Evolutionary conservation across 2,329 filamentous ascomycete species (phyloP).

Genomic region (Fusarium scirpi): DNA sequence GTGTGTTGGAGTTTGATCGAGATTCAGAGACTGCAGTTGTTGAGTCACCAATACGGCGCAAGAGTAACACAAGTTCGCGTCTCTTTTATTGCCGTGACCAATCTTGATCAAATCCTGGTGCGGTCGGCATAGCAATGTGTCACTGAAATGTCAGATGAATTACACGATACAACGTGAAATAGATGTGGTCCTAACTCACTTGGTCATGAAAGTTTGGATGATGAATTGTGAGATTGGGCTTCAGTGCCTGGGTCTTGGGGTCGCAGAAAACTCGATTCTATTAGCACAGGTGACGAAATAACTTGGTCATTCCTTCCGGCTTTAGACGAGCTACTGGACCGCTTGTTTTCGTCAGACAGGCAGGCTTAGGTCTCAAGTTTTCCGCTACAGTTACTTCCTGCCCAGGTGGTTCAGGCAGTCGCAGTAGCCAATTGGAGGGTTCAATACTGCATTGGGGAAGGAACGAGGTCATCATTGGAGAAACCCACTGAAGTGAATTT

Average conservation of each 20-base stretch:
- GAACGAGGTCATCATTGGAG: constrained; percentile 43
- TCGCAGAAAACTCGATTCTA: not conserved
- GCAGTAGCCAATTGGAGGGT: constrained; percentile 44
- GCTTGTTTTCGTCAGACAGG: not conserved
- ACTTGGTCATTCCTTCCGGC: not conserved
- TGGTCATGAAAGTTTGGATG: constrained; percentile 9
- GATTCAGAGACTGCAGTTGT: constrained; percentile 26
- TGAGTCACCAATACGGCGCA: constrained; percentile 38
- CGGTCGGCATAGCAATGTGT: not conserved
- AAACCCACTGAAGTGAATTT: not conserved
- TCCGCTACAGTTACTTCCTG: not conserved
- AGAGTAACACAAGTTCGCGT: constrained; percentile 27
- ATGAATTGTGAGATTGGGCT: constrained; percentile 35
- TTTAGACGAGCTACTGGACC: not conserved
- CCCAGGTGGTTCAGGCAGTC: constrained; percentile 3
- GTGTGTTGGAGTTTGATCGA: not conserved
- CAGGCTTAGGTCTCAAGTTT: not conserved
- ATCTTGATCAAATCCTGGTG: constrained; percentile 8
- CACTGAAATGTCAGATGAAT: not conserved
- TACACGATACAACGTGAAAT: not conserved
- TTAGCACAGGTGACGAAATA: not conserved
- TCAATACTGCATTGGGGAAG: constrained; percentile 35
- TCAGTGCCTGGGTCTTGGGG: constrained; percentile 9
- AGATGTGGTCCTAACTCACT: not conserved
- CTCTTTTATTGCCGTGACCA: constrained; percentile 7